Conservation (phyloP, 2,329 filamentous ascomycete genomes). For the Venturia pyrina region DNA sequence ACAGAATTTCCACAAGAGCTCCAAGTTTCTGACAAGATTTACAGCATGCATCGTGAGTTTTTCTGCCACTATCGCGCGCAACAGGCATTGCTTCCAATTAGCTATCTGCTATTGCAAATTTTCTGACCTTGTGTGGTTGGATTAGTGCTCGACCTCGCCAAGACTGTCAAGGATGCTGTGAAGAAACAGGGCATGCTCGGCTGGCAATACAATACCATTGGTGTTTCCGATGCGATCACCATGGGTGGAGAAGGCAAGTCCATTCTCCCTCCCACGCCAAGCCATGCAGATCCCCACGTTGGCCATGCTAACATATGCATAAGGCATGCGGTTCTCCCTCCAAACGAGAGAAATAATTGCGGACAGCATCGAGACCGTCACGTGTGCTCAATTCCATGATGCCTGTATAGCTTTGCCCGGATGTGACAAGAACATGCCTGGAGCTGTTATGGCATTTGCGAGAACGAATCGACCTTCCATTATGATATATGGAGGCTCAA, state of each 20-base stretch:
- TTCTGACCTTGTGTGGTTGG: conserved; percentile 5
- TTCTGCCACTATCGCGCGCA: neutral
- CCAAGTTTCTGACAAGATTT: conserved; percentile 6
- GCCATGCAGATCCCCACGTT: neutral
- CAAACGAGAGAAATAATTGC: conserved; percentile 88
- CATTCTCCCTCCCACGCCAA: neutral
- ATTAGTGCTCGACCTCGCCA: conserved; percentile 71
- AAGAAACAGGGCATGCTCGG: conserved; percentile 77
- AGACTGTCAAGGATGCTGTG: conserved; percentile 74
- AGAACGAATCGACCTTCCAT: conserved; percentile 85
- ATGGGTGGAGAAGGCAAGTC: conserved; percentile 80
- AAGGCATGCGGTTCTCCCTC: conserved; percentile 88
- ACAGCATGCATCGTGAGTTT: conserved; percentile 41
- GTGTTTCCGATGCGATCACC: conserved; percentile 84
- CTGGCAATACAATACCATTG: conserved; percentile 91
- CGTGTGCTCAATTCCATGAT: conserved; percentile 84
- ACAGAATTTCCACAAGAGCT: conserved; percentile 1
- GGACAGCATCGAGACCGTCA: conserved; percentile 88
- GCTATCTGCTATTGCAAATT: neutral
- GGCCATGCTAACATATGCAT: neutral
- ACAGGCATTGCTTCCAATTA: neutral
- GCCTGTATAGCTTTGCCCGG: conserved; percentile 89
- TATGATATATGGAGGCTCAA: conserved; percentile 93
- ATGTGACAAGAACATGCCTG: conserved; percentile 98
- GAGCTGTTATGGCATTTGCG: conserved; percentile 80